A percentile compares a stretch with the other conserved stretches of the same genome.
Conservation (phyloP, 371 early-diverging fungal genomes). For the Circinella umbellata region DNA sequence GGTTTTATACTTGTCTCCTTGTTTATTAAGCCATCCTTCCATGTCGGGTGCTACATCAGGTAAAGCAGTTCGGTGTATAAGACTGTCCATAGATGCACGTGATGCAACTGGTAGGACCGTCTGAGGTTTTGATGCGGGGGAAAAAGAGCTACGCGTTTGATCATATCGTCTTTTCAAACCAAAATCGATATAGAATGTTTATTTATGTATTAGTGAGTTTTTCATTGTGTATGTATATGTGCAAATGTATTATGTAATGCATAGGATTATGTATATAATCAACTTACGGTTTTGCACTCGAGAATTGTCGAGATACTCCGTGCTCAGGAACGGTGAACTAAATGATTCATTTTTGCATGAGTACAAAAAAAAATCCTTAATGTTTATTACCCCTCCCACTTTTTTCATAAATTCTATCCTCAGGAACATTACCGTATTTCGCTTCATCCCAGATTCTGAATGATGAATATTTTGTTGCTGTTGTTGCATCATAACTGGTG, state of each 20-base stretch:
- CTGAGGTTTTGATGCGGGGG: constrained; percentile 27
- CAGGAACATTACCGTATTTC: constrained; percentile 4
- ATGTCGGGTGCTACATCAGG: constrained; percentile 44
- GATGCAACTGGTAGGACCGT: constrained; percentile 28
- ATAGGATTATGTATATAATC: not conserved
- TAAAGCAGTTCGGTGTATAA: constrained; percentile 19
- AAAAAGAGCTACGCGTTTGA: constrained; percentile 17
- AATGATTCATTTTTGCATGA: not conserved
- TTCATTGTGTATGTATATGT: not conserved
- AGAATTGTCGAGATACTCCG: not conserved
- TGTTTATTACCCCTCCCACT: not conserved
- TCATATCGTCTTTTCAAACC: not conserved
- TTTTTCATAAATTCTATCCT: not conserved
- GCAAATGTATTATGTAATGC: not conserved
- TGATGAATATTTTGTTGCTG: constrained; percentile 12
- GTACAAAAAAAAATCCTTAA: not conserved
- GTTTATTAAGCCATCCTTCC: constrained; percentile 69
- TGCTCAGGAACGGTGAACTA: constrained; percentile 5
- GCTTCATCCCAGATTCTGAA: constrained; percentile 6
- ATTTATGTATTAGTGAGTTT: not conserved
- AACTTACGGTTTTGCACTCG: constrained; percentile 8
- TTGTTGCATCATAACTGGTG: constrained; percentile 13
- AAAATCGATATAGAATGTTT: not conserved
- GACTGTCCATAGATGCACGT: constrained; percentile 31
- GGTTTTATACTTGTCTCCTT: constrained; percentile 63